Conservation (phyloP, 768 basidiomycete species). For the Macrolepiota fuliginosa region DNA sequence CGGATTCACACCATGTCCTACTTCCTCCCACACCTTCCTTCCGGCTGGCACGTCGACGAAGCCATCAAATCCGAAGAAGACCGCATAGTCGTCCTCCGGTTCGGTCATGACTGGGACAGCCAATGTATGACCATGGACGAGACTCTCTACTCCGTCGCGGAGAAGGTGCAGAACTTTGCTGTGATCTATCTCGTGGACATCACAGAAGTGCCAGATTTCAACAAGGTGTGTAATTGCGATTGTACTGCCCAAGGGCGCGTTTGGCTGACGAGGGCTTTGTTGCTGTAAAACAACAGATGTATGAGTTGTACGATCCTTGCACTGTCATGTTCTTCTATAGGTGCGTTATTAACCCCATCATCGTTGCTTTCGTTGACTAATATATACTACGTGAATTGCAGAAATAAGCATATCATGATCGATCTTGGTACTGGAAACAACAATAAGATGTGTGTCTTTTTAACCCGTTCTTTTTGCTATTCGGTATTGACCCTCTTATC, state of each 20-base stretch:
- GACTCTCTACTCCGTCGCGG: slow-evolving; percentile 86
- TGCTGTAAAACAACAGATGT: slow-evolving; percentile 66
- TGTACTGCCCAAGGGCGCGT: background rate
- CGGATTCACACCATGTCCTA: slow-evolving; percentile 62
- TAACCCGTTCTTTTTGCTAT: background rate
- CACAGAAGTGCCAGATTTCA: slow-evolving; percentile 97
- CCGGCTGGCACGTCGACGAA: slow-evolving; percentile 99
- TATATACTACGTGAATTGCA: slow-evolving; percentile 23
- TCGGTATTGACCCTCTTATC: slow-evolving; percentile 12
- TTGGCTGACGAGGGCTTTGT: no score
- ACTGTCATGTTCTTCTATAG: slow-evolving; percentile 99
- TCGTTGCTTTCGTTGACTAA: slow-evolving; percentile 10
- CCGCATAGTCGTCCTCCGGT: slow-evolving; percentile 89
- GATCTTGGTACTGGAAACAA: slow-evolving; percentile 99
- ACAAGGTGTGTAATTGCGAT: slow-evolving; percentile 62
- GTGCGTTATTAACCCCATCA: slow-evolving; percentile 40
- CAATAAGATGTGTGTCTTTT: slow-evolving; percentile 88
- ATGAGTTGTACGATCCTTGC: slow-evolving; percentile 96
- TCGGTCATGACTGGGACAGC: slow-evolving; percentile 90
- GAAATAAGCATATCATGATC: slow-evolving; percentile 99
- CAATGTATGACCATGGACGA: slow-evolving; percentile 99
- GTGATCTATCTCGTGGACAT: slow-evolving; percentile 96
- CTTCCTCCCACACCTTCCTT: slow-evolving; percentile 84
- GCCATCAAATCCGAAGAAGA: slow-evolving; percentile 99
- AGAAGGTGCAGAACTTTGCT: slow-evolving; percentile 98